These are phyloP conservation scores for Diaporthe sp. DNA, from an alignment of 2,329 filamentous ascomycete species.

Conservation along the genomic window DNA sequence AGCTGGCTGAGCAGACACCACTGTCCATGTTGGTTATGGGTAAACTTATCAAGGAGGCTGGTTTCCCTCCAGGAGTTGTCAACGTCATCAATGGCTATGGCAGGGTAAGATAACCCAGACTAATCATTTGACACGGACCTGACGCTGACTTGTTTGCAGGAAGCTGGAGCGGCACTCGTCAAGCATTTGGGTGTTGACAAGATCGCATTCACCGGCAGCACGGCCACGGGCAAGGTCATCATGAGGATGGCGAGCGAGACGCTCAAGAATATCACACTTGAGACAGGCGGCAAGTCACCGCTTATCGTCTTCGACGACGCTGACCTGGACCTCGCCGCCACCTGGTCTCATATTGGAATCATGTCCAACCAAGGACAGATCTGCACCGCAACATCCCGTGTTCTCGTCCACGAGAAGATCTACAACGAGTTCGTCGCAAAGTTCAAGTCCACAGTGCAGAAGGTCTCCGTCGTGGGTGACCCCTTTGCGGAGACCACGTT, in stretches of 20 bases:
- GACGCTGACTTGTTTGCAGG: slow-evolving; percentile 46
- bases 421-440: slow-evolving; percentile 72
- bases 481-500: slow-evolving; percentile 77
- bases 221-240: slow-evolving; percentile 76
- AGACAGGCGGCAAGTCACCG: slow-evolving; percentile 74
- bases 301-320: slow-evolving; percentile 74
- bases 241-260: slow-evolving; percentile 78
- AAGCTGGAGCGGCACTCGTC: slow-evolving; percentile 75
- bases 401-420: slow-evolving; percentile 71
- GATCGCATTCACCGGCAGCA: slow-evolving; percentile 80
- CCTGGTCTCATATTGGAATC: slow-evolving; percentile 60
- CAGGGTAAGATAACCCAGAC: slow-evolving; percentile 46
- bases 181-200: slow-evolving; percentile 76
- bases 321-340: slow-evolving; percentile 74
- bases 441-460: slow-evolving; percentile 72
- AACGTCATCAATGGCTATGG: slow-evolving; percentile 81
- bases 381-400: slow-evolving; percentile 72
- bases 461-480: slow-evolving; percentile 74
- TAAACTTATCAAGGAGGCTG: slow-evolving; percentile 77
- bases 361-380: slow-evolving; percentile 73
- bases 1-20: slow-evolving; percentile 76
- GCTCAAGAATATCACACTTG: slow-evolving; percentile 73
- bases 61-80: slow-evolving; percentile 82
- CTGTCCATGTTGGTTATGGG: slow-evolving; percentile 74
- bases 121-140: background rate